Conservation (phyloP, 495 filamentous ascomycete species). For the Talaromyces ruber region DNA sequence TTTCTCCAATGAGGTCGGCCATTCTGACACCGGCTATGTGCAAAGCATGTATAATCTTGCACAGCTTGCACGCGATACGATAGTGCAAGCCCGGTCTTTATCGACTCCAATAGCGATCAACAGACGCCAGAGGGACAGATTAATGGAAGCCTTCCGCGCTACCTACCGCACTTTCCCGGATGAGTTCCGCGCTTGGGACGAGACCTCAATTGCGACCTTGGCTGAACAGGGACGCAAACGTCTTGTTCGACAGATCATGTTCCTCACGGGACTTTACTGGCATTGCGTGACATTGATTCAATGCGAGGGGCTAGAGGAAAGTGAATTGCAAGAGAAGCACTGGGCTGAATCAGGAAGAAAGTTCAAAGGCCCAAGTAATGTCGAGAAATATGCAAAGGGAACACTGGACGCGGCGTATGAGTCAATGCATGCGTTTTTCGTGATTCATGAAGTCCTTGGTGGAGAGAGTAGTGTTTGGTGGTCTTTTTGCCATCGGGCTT, state of each 20-base stretch:
- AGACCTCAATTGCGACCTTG: conserved; percentile 38
- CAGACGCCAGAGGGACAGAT: conserved; percentile 47
- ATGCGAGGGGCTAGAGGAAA: conserved; percentile 44
- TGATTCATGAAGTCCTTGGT: conserved; percentile 53
- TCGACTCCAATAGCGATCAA: conserved; percentile 53
- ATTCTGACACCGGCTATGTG: conserved; percentile 40
- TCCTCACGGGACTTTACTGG: conserved; percentile 62
- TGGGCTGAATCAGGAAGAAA: neutral
- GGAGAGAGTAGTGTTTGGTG: conserved; percentile 65
- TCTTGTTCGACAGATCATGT: conserved; percentile 57
- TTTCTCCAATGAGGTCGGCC: neutral
- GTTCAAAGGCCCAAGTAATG: neutral
- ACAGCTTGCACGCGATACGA: conserved; percentile 59
- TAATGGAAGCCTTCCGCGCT: conserved; percentile 51
- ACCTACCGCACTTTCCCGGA: conserved; percentile 57
- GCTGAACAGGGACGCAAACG: conserved; percentile 42
- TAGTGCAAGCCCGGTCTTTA: conserved; percentile 59
- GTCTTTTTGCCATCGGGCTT: conserved; percentile 68
- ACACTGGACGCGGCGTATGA: conserved; percentile 63
- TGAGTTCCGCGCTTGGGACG: conserved; percentile 53
- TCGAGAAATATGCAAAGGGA: conserved; percentile 31
- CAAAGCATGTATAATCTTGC: conserved; percentile 65
- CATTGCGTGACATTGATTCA: conserved; percentile 68
- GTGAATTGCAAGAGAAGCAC: neutral
- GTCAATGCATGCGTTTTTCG: conserved; percentile 55